phyloP scores from a whole-genome alignment of 495 filamentous ascomycete species.

The Tirmania nivea region DNA sequence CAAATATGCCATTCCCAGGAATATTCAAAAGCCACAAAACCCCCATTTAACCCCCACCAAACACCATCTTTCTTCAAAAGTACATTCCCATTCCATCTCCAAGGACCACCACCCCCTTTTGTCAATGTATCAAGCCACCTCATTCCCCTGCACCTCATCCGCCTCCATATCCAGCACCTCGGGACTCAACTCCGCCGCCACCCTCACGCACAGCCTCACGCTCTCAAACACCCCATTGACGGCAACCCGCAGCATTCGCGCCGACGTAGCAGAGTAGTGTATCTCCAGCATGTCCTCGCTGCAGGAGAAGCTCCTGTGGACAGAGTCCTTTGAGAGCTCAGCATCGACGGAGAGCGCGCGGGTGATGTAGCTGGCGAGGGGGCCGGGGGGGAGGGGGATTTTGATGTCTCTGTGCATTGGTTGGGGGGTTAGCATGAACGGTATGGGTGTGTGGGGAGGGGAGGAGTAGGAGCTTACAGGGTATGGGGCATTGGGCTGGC shows the following conservation, averaged over 20 bases:
- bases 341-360: slow-evolving; percentile 62
- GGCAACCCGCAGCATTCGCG: slow-evolving; percentile 87
- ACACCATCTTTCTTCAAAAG: too few species aligned
- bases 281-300: slow-evolving; percentile 30
- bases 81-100: too few species aligned
- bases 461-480: slow-evolving; percentile 30
- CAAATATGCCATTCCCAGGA: too few species aligned
- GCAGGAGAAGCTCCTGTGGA: slow-evolving; percentile 39
- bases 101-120: too few species aligned
- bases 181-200: slow-evolving; percentile 69
- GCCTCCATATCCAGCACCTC: slow-evolving; percentile 44
- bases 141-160: too few species aligned
- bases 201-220: slow-evolving; percentile 54
- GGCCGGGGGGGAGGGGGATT: slow-evolving; percentile 61
- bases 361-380: slow-evolving; percentile 55
- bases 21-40: too few species aligned
- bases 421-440: not conserved
- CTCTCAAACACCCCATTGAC: slow-evolving; percentile 98
- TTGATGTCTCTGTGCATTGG: not conserved
- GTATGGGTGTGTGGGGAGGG: not conserved
- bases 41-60: too few species aligned
- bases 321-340: slow-evolving; percentile 57
- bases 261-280: slow-evolving; percentile 73
- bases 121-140: too few species aligned
- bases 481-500: slow-evolving; percentile 46